phyloP scores from a whole-genome alignment of 768 basidiomycete genomes.

The Chlorophyllum brunneum region DNA sequence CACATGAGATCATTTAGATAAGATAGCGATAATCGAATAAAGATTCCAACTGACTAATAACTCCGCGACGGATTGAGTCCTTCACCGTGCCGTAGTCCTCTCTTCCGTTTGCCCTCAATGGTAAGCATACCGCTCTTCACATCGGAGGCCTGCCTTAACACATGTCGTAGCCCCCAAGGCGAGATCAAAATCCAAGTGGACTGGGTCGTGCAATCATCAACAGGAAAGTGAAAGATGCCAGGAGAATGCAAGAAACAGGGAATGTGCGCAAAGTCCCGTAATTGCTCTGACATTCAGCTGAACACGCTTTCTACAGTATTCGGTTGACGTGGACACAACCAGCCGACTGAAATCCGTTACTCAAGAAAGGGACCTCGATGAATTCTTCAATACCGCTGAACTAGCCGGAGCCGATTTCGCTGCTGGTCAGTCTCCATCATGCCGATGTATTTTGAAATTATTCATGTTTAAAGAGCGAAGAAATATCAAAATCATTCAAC shows the following conservation, averaged over 20 bases:
- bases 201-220: constrained; percentile 96
- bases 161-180: constrained; percentile 37
- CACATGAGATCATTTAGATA: neutral
- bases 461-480: constrained; percentile 52
- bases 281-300: no score
- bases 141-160: neutral
- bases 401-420: constrained; percentile 95
- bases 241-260: constrained; percentile 54
- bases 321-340: constrained; percentile 66
- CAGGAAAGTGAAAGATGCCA: constrained; percentile 76
- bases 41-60: neutral
- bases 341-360: constrained; percentile 85
- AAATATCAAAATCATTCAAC: constrained; percentile 75
- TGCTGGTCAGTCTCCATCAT: constrained; percentile 57
- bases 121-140: neutral
- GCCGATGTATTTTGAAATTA: neutral
- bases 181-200: constrained; percentile 70
- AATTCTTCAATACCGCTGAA: constrained; percentile 92
- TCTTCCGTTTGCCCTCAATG: neutral
- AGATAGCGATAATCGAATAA: neutral
- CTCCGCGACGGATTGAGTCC: neutral
- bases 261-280: constrained; percentile 43
- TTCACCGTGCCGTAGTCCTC: neutral
- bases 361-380: constrained; percentile 93
- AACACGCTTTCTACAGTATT: constrained; percentile 48